Conservation (phyloP, 2,329 filamentous ascomycete species). For the Alternaria viburni region DNA sequence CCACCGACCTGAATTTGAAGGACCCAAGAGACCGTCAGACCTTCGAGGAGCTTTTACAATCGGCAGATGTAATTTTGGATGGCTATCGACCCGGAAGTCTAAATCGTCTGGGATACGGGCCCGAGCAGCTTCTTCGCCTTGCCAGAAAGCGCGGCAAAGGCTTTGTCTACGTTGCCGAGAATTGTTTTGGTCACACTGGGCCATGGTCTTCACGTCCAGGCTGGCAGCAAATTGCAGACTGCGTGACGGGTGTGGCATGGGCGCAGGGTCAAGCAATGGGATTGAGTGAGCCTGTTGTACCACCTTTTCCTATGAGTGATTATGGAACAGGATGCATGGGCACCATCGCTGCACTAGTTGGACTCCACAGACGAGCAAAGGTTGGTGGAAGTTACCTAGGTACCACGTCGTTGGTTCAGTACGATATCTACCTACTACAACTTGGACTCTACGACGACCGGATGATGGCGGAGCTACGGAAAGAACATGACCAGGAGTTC, state of each 20-base stretch:
- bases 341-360: conserved; percentile 69
- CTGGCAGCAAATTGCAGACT: conserved; percentile 77
- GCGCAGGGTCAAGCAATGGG: conserved; percentile 69
- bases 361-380: conserved; percentile 67
- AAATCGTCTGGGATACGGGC: conserved; percentile 68
- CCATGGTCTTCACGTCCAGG: conserved; percentile 70
- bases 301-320: conserved; percentile 65
- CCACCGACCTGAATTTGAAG: conserved; percentile 68
- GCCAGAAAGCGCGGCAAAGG: conserved; percentile 64
- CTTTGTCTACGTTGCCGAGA: conserved; percentile 72
- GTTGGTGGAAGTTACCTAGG: conserved; percentile 71
- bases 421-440: conserved; percentile 69
- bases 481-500: conserved; percentile 60
- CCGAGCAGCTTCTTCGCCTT: conserved; percentile 60
- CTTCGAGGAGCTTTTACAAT: conserved; percentile 66
- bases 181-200: conserved; percentile 71
- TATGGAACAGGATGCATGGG: conserved; percentile 77
- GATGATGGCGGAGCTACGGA: conserved; percentile 61
- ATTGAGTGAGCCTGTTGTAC: conserved; percentile 67
- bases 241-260: conserved; percentile 66
- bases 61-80: conserved; percentile 71
- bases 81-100: conserved; percentile 73
- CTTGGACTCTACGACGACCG: conserved; percentile 63
- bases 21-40: conserved; percentile 57
- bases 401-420: conserved; percentile 69